A percentile compares a stretch with the other conserved stretches of the same genome.
These are phyloP conservation scores for Erodium trifolium DNA, from an alignment of 441 rosid species.

Conservation along the genomic window DNA sequence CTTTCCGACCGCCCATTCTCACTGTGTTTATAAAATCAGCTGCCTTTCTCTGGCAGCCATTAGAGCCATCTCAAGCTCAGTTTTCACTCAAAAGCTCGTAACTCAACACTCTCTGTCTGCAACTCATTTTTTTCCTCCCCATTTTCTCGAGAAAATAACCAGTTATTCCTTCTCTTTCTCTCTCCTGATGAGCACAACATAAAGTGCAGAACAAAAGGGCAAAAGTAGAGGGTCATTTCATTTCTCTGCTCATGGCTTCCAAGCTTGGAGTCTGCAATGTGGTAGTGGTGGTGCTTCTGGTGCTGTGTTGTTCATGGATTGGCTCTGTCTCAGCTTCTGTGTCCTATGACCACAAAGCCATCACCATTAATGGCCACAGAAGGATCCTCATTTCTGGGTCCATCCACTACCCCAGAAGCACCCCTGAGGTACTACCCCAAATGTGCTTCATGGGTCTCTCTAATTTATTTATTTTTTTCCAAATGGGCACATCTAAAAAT, in stretches of 20 bases:
- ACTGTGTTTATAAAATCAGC: not conserved
- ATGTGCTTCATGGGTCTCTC: not conserved
- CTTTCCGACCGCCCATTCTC: not conserved
- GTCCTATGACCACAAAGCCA: conserved; percentile 26
- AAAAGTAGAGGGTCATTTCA: not conserved
- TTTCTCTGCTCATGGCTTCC: not conserved
- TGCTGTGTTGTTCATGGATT: not conserved
- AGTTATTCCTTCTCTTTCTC: not conserved
- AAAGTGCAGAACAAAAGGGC: not conserved
- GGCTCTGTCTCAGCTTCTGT: not conserved
- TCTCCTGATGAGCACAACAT: not conserved
- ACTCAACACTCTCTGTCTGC: not conserved
- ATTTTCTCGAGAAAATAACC: not conserved
- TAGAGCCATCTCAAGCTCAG: no score
- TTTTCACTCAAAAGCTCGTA: not conserved
- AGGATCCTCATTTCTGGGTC: conserved; percentile 45
- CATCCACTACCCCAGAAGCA: conserved; percentile 35
- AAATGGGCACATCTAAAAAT: not conserved
- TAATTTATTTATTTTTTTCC: not conserved
- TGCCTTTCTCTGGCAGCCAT: not conserved
- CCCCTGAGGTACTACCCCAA: conserved; percentile 35
- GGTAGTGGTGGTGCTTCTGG: not conserved
- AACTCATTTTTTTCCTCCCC: not conserved
- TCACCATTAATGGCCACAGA: conserved; percentile 44
- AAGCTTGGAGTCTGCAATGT: not conserved